Evolutionary conservation across 257 asterid genomes (phyloP), one percentile per base, ranked within the genome.

Genomic region (Solanum commersonii): DNA sequence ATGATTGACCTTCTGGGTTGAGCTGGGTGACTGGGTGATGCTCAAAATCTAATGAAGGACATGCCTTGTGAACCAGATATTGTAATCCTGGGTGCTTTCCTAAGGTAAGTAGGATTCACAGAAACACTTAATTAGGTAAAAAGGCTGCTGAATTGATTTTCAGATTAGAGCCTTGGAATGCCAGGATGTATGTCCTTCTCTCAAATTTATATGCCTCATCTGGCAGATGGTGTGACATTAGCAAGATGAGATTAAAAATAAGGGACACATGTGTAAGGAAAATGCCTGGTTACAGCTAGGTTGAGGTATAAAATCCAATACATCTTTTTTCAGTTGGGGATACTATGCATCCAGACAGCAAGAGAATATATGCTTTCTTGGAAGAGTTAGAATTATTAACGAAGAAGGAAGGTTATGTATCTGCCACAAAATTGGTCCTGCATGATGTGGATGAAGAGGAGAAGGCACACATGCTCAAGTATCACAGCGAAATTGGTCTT

Each of bases 391-490:
- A 37, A 37, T 37, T 37, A 37, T 37, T 37, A 37, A 37, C 7
- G 40, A 7, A 7, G 40, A 88, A 70, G 35, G 97, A 93, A 35
- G 98, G 99, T 65, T 95, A 95, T 86, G 91, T 93, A 63, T 93
- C 98, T 4, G 86, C 97, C 40, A 95, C 98, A 0, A 95, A 97
- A 87, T 88, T 95, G 92, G 98, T 93, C 87, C 88, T 96, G 85
- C 98, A 97, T 88, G 98, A 97, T 49, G 99, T 97, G 88, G 98
- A 97, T 89, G 99, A 97, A 87, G 98, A 97, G 91, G 99, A 97
- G 60, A 97, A 96, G 87, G 98, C 91, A 78, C 93, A 93, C 73
- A 94, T 94, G 98, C 96, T 97, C 22, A 97, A 89, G 94, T 92
- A 93, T 90, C 99, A 97, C 84, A 97, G 98, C 25, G 98, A 38